Evolutionary conservation across 2,329 filamentous ascomycete genomes (phyloP), one percentile per base, ranked within the genome.

Genomic region (Fusarium pininemorale): DNA sequence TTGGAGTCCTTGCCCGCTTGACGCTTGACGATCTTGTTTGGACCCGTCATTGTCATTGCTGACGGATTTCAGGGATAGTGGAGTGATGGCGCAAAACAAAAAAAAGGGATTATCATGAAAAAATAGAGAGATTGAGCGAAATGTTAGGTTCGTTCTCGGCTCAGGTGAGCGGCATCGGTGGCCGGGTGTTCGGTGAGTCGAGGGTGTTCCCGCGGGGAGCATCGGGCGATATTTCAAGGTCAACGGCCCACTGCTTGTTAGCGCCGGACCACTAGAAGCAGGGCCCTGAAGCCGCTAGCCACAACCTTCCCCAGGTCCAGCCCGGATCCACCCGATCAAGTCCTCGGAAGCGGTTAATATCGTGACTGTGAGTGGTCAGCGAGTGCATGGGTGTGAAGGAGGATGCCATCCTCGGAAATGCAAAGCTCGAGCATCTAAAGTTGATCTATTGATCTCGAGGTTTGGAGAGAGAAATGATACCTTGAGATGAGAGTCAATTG

Each of bases 21-120:
- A 32, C 77, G 77, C 24, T 75, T 75, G 30, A 74, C 62, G 41
- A 76, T 63, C 42, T 79, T 79, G 65, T 75, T 75, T 28, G 75
- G 48, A 38, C 74, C 75, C 14, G 77, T 75, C 77, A 79, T 70
- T 42, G 39, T 53, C 13, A 28, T 50, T 35, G 42, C 20, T 39
- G 30, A 28, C 37, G 28, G 20, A 20, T 16, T 11, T 41, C 12
- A 13, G 14, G 18, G 14, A 6, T 14, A 42, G 24, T 41, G 58
- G 26, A 39, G 22, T 55, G 55, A 32, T 44, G 42, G 35, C 32
- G 45, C 26, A 44, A 35, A 59, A 41, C 7, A 35, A 35, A 41
- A 37, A 54, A 54, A 54, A 38, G 32, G 24, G 38, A 39, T 28
- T 55, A 55, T 41, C 30, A 50, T 50, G 38, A 50, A 44, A 50